Percentiles rank a stretch among this genome's conserved stretches.
Conservation (phyloP, 345 rosid species). For the Salix suchowensis region DNA sequence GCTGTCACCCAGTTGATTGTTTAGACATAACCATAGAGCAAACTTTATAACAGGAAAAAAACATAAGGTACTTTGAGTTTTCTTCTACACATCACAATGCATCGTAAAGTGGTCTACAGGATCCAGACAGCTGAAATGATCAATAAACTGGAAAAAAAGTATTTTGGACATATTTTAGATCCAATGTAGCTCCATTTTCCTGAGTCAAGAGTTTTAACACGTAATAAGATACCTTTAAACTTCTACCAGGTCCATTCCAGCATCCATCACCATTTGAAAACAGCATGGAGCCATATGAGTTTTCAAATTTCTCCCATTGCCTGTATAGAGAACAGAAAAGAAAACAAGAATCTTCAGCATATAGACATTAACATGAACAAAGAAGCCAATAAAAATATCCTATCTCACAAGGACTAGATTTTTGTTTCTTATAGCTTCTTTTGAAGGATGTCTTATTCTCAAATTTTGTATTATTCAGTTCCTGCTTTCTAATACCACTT, state of each 20-base stretch:
- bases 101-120: not conserved
- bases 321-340: conserved; percentile 20
- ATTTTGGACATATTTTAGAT: not conserved
- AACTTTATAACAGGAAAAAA: not conserved
- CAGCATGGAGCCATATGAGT: conserved; percentile 53
- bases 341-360: not conserved
- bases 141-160: not conserved
- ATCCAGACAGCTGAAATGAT: not conserved
- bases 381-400: no score
- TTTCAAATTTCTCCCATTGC: conserved; percentile 82
- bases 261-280: conserved; percentile 78
- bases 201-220: not conserved
- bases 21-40: not conserved
- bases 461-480: no score
- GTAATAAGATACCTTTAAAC: conserved; percentile 56
- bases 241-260: conserved; percentile 98
- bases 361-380: not conserved
- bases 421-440: no score
- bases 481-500: no score
- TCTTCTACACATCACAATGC: not conserved
- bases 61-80: no score
- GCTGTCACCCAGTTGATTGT: not conserved
- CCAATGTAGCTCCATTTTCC: not conserved
- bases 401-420: no score
- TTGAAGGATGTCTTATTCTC: no score